These are phyloP conservation scores for Diplodia mutila DNA, from an alignment of 2,329 filamentous ascomycete species.

Conservation along the genomic window DNA sequence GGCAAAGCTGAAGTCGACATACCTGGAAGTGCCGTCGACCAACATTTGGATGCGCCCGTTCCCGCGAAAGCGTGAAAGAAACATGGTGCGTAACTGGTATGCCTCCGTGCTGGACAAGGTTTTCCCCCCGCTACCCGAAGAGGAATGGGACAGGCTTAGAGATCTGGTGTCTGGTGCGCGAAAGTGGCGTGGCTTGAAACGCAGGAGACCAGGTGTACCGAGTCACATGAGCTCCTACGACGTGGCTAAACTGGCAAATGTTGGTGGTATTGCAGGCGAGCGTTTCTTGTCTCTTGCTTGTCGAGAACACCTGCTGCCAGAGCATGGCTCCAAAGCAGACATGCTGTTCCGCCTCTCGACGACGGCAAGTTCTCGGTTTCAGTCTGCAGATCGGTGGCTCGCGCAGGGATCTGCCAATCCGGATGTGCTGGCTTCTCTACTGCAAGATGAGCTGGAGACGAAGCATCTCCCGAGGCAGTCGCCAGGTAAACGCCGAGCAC, in stretches of 20 bases:
- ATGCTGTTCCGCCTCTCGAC: slow-evolving; percentile 3
- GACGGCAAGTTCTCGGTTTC: neutral
- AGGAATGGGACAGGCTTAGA: slow-evolving; percentile 50
- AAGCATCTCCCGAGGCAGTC: slow-evolving; percentile 2
- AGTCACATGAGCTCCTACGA: slow-evolving; percentile 16
- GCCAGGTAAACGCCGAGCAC: slow-evolving; percentile 31
- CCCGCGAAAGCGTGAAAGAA: slow-evolving; percentile 49
- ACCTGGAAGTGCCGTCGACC: slow-evolving; percentile 44
- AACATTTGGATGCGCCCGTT: slow-evolving; percentile 54
- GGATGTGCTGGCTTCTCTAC: neutral
- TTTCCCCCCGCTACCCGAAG: slow-evolving; percentile 49
- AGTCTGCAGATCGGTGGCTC: slow-evolving; percentile 6
- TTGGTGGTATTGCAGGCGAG: slow-evolving; percentile 5
- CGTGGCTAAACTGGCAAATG: slow-evolving; percentile 13
- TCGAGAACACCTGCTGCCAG: neutral
- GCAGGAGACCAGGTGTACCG: slow-evolving; percentile 29
- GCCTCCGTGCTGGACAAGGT: slow-evolving; percentile 47
- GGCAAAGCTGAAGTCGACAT: slow-evolving; percentile 34
- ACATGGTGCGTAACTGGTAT: slow-evolving; percentile 50
- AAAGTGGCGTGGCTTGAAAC: slow-evolving; percentile 34
- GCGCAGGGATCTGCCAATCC: neutral
- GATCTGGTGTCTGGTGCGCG: slow-evolving; percentile 43
- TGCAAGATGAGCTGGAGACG: slow-evolving; percentile 11
- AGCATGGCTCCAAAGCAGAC: slow-evolving; percentile 18
- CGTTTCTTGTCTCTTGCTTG: slow-evolving; percentile 21